Evolutionary conservation across 2,329 filamentous ascomycete species (phyloP), one percentile per base, ranked within the genome.

Genomic region (Volutella citrinella): DNA sequence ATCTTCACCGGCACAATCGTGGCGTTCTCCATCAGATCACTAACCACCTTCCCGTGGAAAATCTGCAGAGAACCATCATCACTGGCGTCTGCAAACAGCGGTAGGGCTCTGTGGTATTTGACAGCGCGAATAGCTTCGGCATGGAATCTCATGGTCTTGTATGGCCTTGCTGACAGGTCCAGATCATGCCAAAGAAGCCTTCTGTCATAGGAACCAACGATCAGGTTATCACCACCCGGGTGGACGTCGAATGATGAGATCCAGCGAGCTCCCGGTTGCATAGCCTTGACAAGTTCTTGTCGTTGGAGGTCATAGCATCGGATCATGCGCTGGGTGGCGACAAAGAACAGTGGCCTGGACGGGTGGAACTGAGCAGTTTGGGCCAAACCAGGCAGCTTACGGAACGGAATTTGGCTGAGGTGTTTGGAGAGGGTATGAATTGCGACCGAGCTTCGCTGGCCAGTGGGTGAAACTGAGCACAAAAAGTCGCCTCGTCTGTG

Each of bases 131-230:
- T 95, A 27, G 93, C 93, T 63, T 95, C 87, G 42, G 79, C 69
- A 67, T 98, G 93, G 70, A 97, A 98, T 31, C 93, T 80, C 66
- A 98, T 82, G 2, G 91, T 97, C 72, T 96, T 96, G 72, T 95
- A 97, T 0, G 93, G 93, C 30, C 87, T 80, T 44, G 78, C 82
- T 1, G 87, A 93, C 21, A 98, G 78, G 49, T 98, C 93, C 34
- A 97, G 75, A 65, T 98, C 93, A 66, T 97, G 93, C 93, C 93
- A 98, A 19, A 98, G 74, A 4, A 98, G 73, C 28, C 91, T 82
- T 47, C 90, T 82, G 66, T 98, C 93, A 65, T 97, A 98, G 1
- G 89, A 93, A 27, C 90, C 89, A 10, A 96, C 87, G 39, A 97
- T 87, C 35, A 98, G 65, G 57, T 98, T 96, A 65, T 95, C 90